Base-by-base conservation (phyloP, 2,329 filamentous ascomycete species). In the Neonectria sp. region DNA sequence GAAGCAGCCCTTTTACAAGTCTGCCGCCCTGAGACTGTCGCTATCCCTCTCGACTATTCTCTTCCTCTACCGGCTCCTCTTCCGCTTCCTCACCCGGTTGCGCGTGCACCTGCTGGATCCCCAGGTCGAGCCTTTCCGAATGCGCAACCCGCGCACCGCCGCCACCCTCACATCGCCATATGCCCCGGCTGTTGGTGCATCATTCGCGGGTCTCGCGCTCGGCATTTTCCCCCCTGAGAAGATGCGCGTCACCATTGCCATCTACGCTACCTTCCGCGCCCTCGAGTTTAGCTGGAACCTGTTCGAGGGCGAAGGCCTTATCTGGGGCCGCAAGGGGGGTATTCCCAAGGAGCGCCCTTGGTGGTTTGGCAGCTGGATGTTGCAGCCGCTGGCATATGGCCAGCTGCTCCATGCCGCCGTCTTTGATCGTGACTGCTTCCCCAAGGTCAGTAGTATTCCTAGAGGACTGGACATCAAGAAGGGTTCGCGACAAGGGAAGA, bases 171-270 rank as follows among this genome's bases (percentile, higher is more conserved):
- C 95, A 0, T 97, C 94, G 2, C 87, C 88, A 11, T 92, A 95
- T 78, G 93, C 95, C 1, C 95, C 95, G 1, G 95, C 95, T 2
- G 87, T 98, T n/a, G 96, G 95, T 12, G 95, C 95, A 6, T 95
- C 93, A 74, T 81, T 98, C 55, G 94, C 95, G 1, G 95, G 95
- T 3, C 87, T 97, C 56, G 92, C 93, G 56, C 85, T 98, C 21
- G 93, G 93, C 8, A 88, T 97, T 11, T 93, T 90, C 71, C 86
- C 95, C 77, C 73, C 89, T 1, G 81, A 84, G 70, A 86, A 89
- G 77, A 80, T 96, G 73, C 91, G 96, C 57, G 86, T 95, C 60
- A 94, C 93, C 0, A 88, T 96, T 53, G 91, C 94, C 15, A 93
- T 98, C 68, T 97, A 95, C 78, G 85, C 91, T 63, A 86, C 94